phyloP scores from a whole-genome alignment of 2,329 filamentous ascomycete species.

The Moelleriella libera region DNA sequence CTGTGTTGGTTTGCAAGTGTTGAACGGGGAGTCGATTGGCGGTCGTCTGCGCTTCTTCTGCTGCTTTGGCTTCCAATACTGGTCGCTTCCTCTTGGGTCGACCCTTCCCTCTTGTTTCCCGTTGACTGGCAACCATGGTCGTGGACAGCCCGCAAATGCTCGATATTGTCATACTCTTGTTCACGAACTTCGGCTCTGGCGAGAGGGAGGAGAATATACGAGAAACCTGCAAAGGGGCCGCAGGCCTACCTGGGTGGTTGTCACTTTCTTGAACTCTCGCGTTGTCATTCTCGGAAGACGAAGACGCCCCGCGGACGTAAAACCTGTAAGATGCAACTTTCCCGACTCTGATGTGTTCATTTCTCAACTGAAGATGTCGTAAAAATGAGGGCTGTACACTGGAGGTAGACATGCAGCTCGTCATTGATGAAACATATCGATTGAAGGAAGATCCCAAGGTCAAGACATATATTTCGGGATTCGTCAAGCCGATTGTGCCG shows the following conservation, averaged over 20 bases:
- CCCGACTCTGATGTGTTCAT: slow-evolving; percentile 19
- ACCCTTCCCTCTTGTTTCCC: background rate
- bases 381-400: slow-evolving; percentile 17
- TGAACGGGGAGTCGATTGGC: no score
- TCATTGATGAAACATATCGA: slow-evolving; percentile 22
- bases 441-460: slow-evolving; percentile 22
- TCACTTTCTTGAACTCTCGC: background rate
- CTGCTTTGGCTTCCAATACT: no score
- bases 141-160: slow-evolving; percentile 1
- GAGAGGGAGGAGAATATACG: slow-evolving; percentile 4
- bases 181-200: background rate
- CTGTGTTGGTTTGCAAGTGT: background rate
- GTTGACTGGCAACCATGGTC: background rate
- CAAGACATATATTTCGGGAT: slow-evolving; percentile 21
- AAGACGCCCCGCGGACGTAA: slow-evolving; percentile 6
- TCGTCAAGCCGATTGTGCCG: slow-evolving; percentile 16
- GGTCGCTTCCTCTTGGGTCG: no score
- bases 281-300: background rate
- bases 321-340: slow-evolving; percentile 22
- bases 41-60: no score
- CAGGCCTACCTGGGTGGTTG: background rate
- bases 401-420: slow-evolving; percentile 17
- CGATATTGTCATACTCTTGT: background rate
- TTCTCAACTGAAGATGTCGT: slow-evolving; percentile 18
- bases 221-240: slow-evolving; percentile 1